Percentiles rank a stretch among this genome's conserved stretches.
Conservation (phyloP, 495 filamentous ascomycete species). For the Hypomontagnella monticulosa region DNA sequence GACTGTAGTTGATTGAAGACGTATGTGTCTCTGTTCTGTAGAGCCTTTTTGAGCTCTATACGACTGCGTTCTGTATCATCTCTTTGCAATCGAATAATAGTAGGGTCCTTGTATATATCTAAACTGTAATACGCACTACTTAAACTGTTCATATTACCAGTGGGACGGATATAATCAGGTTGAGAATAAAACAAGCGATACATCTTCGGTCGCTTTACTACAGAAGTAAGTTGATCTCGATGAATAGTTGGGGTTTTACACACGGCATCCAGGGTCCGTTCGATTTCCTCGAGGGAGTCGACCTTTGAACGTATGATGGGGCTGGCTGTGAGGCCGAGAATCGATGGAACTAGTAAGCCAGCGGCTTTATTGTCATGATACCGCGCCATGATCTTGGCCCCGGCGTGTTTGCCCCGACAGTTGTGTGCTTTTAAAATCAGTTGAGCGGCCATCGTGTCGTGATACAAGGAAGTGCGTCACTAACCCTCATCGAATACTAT, state of each 20-base stretch:
- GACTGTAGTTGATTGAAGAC: constrained; percentile 69
- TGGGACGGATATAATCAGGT: constrained; percentile 19
- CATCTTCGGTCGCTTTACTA: constrained; percentile 74
- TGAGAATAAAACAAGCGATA: constrained; percentile 59
- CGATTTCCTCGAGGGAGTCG: constrained; percentile 66
- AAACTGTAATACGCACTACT: constrained; percentile 52
- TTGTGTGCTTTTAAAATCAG: constrained; percentile 68
- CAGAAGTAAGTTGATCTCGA: constrained; percentile 72
- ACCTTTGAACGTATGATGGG: constrained; percentile 71
- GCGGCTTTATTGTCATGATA: constrained; percentile 63
- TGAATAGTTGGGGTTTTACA: constrained; percentile 77
- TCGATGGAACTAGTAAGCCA: constrained; percentile 66
- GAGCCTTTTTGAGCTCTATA: constrained; percentile 55
- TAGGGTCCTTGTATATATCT: constrained; percentile 76
- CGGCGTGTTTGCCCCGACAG: constrained; percentile 69
- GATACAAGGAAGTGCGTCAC: constrained; percentile 10
- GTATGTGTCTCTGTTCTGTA: constrained; percentile 67
- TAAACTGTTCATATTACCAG: constrained; percentile 49
- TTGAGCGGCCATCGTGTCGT: constrained; percentile 4
- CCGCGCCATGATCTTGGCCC: constrained; percentile 82
- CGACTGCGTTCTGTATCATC: constrained; percentile 49
- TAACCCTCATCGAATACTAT: constrained; percentile 92
- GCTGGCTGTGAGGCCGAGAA: constrained; percentile 88
- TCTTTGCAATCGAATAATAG: constrained; percentile 61
- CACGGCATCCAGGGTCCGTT: constrained; percentile 77